Evolutionary conservation across 495 filamentous ascomycete species (phyloP), one percentile per base, ranked within the genome.

Genomic region (Aspergillus sclerotioniger): DNA sequence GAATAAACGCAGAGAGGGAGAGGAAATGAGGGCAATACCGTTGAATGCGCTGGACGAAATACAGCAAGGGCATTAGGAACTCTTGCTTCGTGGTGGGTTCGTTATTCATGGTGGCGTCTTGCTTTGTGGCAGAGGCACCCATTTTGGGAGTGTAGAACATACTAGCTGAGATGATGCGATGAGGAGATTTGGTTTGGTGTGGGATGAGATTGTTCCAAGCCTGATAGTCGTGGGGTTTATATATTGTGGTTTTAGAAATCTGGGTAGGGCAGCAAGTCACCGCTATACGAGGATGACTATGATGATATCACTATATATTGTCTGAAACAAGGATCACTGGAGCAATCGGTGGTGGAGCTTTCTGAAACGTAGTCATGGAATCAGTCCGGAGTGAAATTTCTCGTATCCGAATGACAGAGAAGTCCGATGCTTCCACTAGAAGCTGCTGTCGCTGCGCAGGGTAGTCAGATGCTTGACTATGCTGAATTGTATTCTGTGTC

Each of bases 331-430:
- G 41, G 12, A n/a, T 13, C 9, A 1, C 2, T n/a, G 7, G 13
- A 16, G 8, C n/a, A 16, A 1, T 8, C 41, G 7, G n/a, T 19
- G 41, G 16, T 45, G 8, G 19, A 19, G 41, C 6, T 45, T n/a
- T 45, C n/a, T 7, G 41, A 13, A 45, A 45, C 4, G n/a, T 45
- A 19, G 8, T 45, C 15, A 19, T 45, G 12, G 41, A n/a, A 19
- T 45, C 41, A 45, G 41, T 45, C 41, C 9, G n/a, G 41, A 45
- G n/a, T 16, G 2, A 45, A 45, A 45, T 45, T n/a, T 16, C 41
- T 45, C 41, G 41, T 45, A 16, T 45, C 41, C n/a, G n/a, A n/a
- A 10, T 45, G 41, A n/a, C 41, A 45, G n/a, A n/a, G n/a, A n/a
- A n/a, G n/a, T n/a, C n/a, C n/a, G n/a, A n/a, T n/a, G n/a, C n/a